Conservation (phyloP, 163 green algal genomes). For the Chlorella variabilis region DNA sequence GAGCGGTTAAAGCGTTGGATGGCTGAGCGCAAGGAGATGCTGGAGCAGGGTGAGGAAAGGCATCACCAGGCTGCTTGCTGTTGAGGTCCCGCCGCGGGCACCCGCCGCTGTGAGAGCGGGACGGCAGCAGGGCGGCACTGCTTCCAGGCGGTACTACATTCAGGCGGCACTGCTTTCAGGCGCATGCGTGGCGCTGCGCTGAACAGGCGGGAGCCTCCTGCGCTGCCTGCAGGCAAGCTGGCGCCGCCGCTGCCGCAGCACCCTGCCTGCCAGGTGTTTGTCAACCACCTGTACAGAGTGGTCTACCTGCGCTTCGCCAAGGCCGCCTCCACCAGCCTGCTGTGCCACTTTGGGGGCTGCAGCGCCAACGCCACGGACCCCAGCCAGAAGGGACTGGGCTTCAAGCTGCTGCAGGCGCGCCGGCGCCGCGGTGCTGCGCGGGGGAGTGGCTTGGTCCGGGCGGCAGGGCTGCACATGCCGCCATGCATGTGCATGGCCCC, state of each 20-base stretch:
- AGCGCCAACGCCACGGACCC: not conserved
- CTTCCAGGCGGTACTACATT: too few species aligned
- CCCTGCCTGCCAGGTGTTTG: slow-evolving; percentile 27
- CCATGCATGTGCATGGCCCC: not conserved
- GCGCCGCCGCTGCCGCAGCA: slow-evolving; percentile 22
- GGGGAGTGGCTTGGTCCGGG: too few species aligned
- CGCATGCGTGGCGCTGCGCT: not conserved
- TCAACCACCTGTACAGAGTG: slow-evolving; percentile 37
- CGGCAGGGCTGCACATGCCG: too few species aligned
- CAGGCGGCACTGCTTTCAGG: not conserved
- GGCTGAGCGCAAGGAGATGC: not conserved
- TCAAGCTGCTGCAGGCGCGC: slow-evolving; percentile 26
- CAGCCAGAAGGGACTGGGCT: not conserved
- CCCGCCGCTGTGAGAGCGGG: too few species aligned
- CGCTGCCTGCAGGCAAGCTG: slow-evolving; percentile 9
- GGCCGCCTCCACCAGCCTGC: slow-evolving; percentile 13
- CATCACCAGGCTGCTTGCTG: not conserved
- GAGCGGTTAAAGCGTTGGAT: not conserved
- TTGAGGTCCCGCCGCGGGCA: not conserved
- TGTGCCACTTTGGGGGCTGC: slow-evolving; percentile 31
- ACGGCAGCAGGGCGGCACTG: too few species aligned
- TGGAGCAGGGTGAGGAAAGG: not conserved
- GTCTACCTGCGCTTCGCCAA: slow-evolving; percentile 34
- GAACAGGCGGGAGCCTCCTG: not conserved
- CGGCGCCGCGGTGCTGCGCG: too few species aligned